Conservation (phyloP, 2,329 filamentous ascomycete genomes). For the Aspergillus quadricinctus region DNA sequence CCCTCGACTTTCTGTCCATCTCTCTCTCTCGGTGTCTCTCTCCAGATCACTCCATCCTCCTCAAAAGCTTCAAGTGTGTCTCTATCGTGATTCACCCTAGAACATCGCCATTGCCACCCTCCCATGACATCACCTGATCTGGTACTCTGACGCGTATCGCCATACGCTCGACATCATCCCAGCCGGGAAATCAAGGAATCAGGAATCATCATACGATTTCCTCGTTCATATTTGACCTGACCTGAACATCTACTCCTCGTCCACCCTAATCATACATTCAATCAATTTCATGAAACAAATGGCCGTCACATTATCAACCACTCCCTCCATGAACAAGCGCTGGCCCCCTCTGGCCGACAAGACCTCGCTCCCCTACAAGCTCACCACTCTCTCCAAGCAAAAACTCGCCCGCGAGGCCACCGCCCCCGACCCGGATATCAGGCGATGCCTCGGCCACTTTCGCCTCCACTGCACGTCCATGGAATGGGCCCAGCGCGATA, state of each 20-base stretch:
- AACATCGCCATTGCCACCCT: neutral
- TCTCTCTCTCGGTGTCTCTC: neutral
- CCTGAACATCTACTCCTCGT: conserved; percentile 6
- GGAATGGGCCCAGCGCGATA: conserved; percentile 32
- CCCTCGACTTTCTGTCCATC: neutral
- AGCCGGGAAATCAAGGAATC: neutral
- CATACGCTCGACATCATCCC: neutral
- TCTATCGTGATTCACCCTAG: neutral
- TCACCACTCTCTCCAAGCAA: conserved; percentile 33
- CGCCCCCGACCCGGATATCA: conserved; percentile 31
- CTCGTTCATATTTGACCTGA: neutral
- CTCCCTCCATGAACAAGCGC: conserved; percentile 28
- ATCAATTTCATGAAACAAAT: conserved; percentile 15
- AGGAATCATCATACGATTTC: neutral
- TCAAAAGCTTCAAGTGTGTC: neutral
- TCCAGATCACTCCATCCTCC: neutral
- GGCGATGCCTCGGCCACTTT: conserved; percentile 33
- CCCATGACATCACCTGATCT: neutral
- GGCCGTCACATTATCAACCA: conserved; percentile 21
- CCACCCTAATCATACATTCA: conserved; percentile 23
- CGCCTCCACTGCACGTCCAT: conserved; percentile 31
- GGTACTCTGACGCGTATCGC: neutral
- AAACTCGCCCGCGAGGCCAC: conserved; percentile 33
- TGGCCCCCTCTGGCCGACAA: conserved; percentile 35
- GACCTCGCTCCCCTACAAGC: conserved; percentile 31